A percentile compares a stretch with the other conserved stretches of the same genome.
These are phyloP conservation scores for Fusarium sp. DNA, from an alignment of 2,329 filamentous ascomycete species.

Conservation along the genomic window DNA sequence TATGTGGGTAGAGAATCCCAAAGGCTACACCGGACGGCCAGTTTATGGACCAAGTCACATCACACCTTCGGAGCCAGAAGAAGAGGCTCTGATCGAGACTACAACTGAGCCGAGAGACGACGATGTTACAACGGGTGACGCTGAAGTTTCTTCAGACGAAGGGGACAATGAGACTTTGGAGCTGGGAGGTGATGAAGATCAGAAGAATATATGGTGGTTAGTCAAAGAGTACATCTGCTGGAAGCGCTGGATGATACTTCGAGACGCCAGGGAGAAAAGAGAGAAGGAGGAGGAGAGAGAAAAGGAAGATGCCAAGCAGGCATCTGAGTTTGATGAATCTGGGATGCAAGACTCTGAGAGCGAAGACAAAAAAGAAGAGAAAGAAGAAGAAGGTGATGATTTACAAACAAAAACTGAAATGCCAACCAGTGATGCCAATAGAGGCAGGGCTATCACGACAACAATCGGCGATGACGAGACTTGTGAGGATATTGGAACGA, in stretches of 20 bases:
- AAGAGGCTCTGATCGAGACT: no score
- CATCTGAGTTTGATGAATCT: background rate
- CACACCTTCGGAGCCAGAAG: no score
- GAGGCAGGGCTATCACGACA: no score
- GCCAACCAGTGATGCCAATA: no score
- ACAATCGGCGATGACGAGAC: background rate
- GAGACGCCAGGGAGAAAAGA: background rate
- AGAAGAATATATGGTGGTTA: background rate
- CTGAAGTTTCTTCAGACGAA: no score
- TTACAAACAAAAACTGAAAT: no score
- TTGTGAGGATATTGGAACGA: no score
- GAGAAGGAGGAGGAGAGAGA: background rate
- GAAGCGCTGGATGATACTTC: background rate
- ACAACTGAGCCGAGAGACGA: no score
- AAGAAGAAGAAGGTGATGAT: background rate
- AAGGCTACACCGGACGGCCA: background rate
- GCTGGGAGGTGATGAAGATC: background rate
- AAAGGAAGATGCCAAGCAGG: no score
- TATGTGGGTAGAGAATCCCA: background rate
- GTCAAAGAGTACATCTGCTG: background rate
- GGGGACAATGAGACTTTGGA: no score
- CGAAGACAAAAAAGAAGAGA: background rate
- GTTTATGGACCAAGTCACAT: background rate
- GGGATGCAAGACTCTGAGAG: background rate
- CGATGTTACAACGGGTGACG: no score